Evolutionary conservation across 2,329 filamentous ascomycete species (phyloP).

Genomic region (Botrytis medusae): DNA sequence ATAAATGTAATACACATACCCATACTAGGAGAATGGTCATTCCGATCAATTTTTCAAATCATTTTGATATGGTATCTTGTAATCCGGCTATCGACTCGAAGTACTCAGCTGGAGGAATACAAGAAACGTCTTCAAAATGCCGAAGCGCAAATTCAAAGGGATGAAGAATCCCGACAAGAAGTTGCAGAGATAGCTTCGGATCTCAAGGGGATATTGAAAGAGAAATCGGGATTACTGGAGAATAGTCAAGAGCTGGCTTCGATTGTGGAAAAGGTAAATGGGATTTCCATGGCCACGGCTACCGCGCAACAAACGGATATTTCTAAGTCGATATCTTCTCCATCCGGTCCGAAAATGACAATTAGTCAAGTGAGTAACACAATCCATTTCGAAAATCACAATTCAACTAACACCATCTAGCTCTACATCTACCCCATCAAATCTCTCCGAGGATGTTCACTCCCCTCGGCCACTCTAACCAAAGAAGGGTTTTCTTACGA

Average conservation of each 20-base stretch:
- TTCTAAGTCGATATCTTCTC: not conserved
- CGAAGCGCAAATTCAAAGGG: not conserved
- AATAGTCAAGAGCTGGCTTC: not conserved
- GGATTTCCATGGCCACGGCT: not conserved
- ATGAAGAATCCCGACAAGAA: not conserved
- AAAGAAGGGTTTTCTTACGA: slow-evolving; percentile 65
- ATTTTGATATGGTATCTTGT: not conserved
- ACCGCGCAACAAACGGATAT: not conserved
- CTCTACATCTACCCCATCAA: slow-evolving; percentile 76
- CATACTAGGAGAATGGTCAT: not conserved
- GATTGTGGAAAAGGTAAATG: not conserved
- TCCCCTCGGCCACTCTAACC: slow-evolving; percentile 55
- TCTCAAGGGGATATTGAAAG: not conserved
- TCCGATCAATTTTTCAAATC: not conserved
- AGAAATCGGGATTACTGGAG: not conserved
- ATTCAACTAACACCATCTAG: slow-evolving; percentile 40
- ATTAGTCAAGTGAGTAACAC: slow-evolving; percentile 12
- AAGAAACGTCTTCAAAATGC: not conserved
- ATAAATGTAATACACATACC: not conserved
- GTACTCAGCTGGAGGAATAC: not conserved
- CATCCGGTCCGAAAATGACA: slow-evolving; percentile 11
- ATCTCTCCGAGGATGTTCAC: slow-evolving; percentile 60
- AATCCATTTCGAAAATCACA: too few species aligned
- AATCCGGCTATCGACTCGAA: not conserved
- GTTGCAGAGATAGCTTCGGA: not conserved